Evolutionary conservation across 495 filamentous ascomycete genomes (phyloP).

Genomic region (Filosporella fistucella): DNA sequence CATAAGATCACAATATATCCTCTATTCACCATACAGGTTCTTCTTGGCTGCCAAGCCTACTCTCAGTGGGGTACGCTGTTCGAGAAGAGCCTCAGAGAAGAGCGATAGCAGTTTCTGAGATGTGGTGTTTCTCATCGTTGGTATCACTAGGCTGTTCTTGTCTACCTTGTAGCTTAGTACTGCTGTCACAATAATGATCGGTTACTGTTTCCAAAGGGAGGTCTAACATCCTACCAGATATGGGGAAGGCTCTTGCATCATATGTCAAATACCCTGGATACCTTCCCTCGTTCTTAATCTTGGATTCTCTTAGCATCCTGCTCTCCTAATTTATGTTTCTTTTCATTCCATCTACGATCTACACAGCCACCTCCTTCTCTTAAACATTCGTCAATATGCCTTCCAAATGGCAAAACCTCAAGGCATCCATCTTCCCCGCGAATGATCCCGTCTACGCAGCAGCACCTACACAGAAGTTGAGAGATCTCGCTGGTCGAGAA

Average conservation of each 20-base stretch:
- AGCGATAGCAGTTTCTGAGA: background rate
- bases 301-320: no score
- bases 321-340: no score
- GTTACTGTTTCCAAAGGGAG: background rate
- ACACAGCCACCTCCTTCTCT: background rate
- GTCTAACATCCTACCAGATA: background rate
- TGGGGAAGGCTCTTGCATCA: slow-evolving; percentile 1
- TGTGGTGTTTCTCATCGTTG: background rate
- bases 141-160: background rate
- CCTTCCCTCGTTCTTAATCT: background rate
- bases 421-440: slow-evolving; percentile 4
- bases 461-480: slow-evolving; percentile 11
- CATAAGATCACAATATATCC: background rate
- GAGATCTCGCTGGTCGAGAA: background rate
- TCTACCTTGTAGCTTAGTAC: no score
- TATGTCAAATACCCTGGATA: slow-evolving; percentile 1
- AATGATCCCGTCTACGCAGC: slow-evolving; percentile 8
- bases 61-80: background rate
- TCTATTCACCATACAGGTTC: background rate
- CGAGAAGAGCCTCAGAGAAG: slow-evolving; percentile 1
- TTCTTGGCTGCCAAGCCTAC: background rate
- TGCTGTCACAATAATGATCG: no score
- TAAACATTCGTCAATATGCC: slow-evolving; percentile 8
- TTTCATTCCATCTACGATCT: no score
- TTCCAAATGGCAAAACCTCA: slow-evolving; percentile 2